phyloP scores from a whole-genome alignment of 2,329 filamentous ascomycete genomes.

The Claviceps purpurea region DNA sequence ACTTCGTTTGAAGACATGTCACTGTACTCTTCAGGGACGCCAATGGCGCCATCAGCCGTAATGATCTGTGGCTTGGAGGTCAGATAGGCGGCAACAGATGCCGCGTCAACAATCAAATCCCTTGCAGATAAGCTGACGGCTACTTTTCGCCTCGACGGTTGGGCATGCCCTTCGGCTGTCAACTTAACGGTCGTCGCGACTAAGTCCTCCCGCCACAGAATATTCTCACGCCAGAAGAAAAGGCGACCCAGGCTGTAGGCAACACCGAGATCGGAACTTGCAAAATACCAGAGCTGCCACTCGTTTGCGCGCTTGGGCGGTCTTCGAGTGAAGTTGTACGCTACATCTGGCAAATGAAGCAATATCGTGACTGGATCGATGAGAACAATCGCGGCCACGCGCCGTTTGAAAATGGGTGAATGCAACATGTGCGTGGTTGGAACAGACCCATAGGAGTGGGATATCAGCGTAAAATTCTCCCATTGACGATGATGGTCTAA shows the following conservation, averaged over 20 bases:
- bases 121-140: constrained; percentile 45
- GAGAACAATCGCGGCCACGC: constrained; percentile 34
- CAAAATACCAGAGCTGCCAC: constrained; percentile 59
- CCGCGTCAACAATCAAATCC: constrained; percentile 53
- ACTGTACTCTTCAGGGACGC: constrained; percentile 9
- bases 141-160: constrained; percentile 21
- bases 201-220: constrained; percentile 57
- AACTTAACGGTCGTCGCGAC: constrained; percentile 9
- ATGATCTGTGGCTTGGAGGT: constrained; percentile 2
- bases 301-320: constrained; percentile 47
- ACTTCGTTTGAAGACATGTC: constrained; percentile 17
- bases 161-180: background rate
- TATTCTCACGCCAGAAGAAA: constrained; percentile 61
- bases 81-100: constrained; percentile 44
- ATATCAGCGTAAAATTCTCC: constrained; percentile 44
- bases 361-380: constrained; percentile 53
- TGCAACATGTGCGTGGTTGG: constrained; percentile 49
- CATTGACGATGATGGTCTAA: constrained; percentile 41
- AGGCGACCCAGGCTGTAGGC: constrained; percentile 49
- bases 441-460: constrained; percentile 52
- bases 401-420: constrained; percentile 30
- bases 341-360: constrained; percentile 55
- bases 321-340: constrained; percentile 55
- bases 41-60: constrained; percentile 7
- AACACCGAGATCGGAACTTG: constrained; percentile 52